phyloP scores from a whole-genome alignment of 2,329 filamentous ascomycete species.

The Cercospora citrullina region DNA sequence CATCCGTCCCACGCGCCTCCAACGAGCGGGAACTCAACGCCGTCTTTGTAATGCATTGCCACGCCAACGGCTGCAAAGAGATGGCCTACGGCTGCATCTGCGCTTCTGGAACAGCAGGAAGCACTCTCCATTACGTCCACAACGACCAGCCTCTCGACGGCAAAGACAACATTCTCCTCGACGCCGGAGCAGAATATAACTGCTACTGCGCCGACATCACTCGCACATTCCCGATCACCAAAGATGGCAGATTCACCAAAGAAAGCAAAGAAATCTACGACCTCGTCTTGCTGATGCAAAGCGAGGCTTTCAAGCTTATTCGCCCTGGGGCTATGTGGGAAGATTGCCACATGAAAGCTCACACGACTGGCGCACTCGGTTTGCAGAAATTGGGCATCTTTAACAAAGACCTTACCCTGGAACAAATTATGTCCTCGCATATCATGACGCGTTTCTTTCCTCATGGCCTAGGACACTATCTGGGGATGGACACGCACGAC shows the following conservation, averaged over 20 bases:
- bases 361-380: conserved; percentile 78
- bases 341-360: conserved; percentile 75
- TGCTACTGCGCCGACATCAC: conserved; percentile 66
- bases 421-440: conserved; percentile 47
- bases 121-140: conserved; percentile 83
- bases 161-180: conserved; percentile 78
- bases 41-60: conserved; percentile 73
- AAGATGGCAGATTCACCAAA: conserved; percentile 63
- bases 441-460: conserved; percentile 54
- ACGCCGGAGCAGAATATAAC: conserved; percentile 66
- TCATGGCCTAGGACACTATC: conserved; percentile 53
- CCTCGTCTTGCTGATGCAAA: conserved; percentile 82
- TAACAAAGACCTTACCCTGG: conserved; percentile 36
- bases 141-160: conserved; percentile 69
- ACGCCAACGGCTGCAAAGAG: conserved; percentile 72
- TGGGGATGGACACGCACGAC: conserved; percentile 56
- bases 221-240: conserved; percentile 75
- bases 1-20: conserved; percentile 59
- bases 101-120: conserved; percentile 74
- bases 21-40: conserved; percentile 85
- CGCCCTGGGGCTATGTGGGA: conserved; percentile 78
- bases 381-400: conserved; percentile 75
- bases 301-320: conserved; percentile 70
- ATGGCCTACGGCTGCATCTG: conserved; percentile 89
- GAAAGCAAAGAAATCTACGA: conserved; percentile 62